phyloP scores from a whole-genome alignment of 805 yeast species.

The Starmera pachycereana region DNA sequence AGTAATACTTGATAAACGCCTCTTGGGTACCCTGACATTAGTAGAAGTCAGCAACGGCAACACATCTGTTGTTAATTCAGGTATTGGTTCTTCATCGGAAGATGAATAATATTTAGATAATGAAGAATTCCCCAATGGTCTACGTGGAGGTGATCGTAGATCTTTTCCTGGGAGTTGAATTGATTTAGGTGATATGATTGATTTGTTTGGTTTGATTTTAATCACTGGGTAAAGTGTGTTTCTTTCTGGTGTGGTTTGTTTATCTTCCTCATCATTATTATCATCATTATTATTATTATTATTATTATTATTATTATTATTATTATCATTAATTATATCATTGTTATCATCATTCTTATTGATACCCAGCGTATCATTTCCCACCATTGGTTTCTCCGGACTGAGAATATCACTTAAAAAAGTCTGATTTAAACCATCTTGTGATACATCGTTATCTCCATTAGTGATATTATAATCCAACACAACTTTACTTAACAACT shows the following conservation, averaged over 20 bases:
- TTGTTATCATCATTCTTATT: too few relatives aligned
- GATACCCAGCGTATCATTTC: too few relatives aligned
- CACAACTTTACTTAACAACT: too few relatives aligned
- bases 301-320: too few relatives aligned
- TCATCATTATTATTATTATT: too few relatives aligned
- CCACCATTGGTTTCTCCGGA: background rate
- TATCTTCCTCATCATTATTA: too few relatives aligned
- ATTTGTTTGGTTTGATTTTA: background rate
- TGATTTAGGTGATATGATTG: background rate
- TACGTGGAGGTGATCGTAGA: background rate
- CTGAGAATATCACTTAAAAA: background rate
- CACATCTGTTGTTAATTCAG: constrained; percentile 10
- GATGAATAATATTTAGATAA: constrained; percentile 3
- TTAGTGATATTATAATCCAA: background rate
- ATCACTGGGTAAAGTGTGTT: background rate
- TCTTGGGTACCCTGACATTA: too few relatives aligned
- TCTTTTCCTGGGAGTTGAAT: background rate
- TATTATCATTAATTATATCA: too few relatives aligned
- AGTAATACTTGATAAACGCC: too few relatives aligned
- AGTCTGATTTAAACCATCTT: background rate
- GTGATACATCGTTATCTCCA: background rate
- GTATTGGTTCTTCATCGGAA: constrained; percentile 17
- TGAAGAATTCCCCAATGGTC: background rate
- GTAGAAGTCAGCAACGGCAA: too few relatives aligned
- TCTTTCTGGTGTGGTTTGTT: background rate